Conservation (phyloP, 768 basidiomycete genomes). For the Boletus vinaceobasis region DNA sequence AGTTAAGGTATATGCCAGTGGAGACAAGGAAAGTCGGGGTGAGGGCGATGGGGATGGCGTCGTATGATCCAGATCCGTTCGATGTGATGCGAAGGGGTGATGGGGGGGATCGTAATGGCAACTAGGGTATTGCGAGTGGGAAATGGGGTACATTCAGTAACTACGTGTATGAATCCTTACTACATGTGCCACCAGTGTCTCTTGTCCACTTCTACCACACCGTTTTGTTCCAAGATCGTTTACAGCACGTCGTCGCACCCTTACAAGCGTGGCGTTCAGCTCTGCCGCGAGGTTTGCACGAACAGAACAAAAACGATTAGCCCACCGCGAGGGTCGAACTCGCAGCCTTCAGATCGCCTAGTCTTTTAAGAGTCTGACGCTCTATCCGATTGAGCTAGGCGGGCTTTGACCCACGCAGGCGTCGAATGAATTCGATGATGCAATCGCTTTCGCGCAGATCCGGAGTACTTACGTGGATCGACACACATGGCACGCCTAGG, state of each 20-base stretch:
- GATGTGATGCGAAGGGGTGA: not conserved
- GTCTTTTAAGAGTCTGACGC: conserved; percentile 55
- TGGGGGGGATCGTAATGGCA: too few species aligned
- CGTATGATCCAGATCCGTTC: not conserved
- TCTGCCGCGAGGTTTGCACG: too few species aligned
- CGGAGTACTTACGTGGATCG: not conserved
- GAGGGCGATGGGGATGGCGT: not conserved
- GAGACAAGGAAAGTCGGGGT: too few species aligned
- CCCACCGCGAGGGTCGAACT: conserved; percentile 65
- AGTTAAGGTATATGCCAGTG: too few species aligned
- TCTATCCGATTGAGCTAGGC: conserved; percentile 69
- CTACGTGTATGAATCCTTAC: not conserved
- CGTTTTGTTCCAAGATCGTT: too few species aligned
- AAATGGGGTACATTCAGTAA: too few species aligned
- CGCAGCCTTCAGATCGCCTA: conserved; percentile 57
- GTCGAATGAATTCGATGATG: too few species aligned
- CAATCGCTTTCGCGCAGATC: not conserved
- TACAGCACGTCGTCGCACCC: too few species aligned
- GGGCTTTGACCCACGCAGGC: conserved; percentile 23
- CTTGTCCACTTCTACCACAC: too few species aligned
- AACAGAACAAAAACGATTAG: conserved; percentile 28
- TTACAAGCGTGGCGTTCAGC: too few species aligned
- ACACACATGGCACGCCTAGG: not conserved
- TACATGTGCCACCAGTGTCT: too few species aligned
- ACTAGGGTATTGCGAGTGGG: not conserved